Evolutionary conservation across 768 basidiomycete genomes (phyloP).

Genomic region (Naganishia onofrii): DNA sequence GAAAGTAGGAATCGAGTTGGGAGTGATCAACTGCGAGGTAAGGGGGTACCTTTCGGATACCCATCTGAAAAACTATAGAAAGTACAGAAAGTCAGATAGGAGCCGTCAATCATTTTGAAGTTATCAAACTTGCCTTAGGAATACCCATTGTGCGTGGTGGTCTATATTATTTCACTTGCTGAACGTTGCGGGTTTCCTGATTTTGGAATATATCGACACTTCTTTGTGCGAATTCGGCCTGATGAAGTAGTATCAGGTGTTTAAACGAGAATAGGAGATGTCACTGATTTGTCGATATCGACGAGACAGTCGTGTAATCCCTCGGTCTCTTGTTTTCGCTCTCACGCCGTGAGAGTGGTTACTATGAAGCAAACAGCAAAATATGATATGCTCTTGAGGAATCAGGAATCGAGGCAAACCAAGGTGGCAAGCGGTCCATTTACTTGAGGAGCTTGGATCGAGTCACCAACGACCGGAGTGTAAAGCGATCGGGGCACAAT

Average conservation of each 20-base stretch:
- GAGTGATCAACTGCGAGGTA: slow-evolving; percentile 94
- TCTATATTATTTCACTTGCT: neutral
- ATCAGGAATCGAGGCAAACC: neutral
- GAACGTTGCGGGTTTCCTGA: neutral
- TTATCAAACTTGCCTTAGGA: neutral
- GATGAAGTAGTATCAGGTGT: neutral
- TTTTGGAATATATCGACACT: neutral
- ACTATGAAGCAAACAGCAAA: slow-evolving; percentile 24
- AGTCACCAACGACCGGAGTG: neutral
- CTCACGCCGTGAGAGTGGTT: neutral
- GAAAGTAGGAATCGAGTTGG: slow-evolving; percentile 98
- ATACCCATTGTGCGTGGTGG: slow-evolving; percentile 9
- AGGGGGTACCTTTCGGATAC: slow-evolving; percentile 98
- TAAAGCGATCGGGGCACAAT: slow-evolving; percentile 1
- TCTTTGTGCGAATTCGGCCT: neutral
- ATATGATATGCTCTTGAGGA: slow-evolving; percentile 23
- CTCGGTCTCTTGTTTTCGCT: neutral
- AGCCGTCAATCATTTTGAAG: no score
- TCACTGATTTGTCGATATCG: slow-evolving; percentile 7
- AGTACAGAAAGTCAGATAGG: neutral
- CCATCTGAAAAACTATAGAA: slow-evolving; percentile 84
- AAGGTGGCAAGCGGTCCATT: neutral
- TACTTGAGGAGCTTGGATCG: neutral
- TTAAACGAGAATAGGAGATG: slow-evolving; percentile 1
- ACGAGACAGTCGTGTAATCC: neutral